Evolutionary conservation across 108 stramenopile species (phyloP).

Genomic region (Cyclostephanos tholiformis): DNA sequence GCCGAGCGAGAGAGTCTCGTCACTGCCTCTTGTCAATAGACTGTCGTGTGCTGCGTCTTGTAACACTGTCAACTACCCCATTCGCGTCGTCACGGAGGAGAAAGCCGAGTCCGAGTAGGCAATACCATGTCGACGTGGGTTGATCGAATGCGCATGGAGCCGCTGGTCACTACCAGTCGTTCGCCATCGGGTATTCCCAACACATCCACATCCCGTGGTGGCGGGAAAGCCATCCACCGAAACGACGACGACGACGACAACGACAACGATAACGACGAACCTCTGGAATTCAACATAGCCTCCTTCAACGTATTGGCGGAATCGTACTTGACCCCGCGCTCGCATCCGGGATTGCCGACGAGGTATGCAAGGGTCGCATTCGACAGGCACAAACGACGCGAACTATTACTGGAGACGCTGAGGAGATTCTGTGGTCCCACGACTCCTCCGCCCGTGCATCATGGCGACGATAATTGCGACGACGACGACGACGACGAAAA

Average conservation of each 20-base stretch:
- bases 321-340: constrained; percentile 66
- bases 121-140: constrained; percentile 19
- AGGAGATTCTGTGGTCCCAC: constrained; percentile 26
- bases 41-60: too few species aligned
- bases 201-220: neutral
- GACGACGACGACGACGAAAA: constrained; percentile 3
- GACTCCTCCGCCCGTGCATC: neutral
- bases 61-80: too few species aligned
- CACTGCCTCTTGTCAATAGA: too few species aligned
- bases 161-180: neutral
- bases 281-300: constrained; percentile 50
- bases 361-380: constrained; percentile 64
- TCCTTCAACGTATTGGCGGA: constrained; percentile 86
- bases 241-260: constrained; percentile 2
- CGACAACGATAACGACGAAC: neutral
- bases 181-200: neutral
- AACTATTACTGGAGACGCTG: constrained; percentile 55
- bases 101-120: too few species aligned
- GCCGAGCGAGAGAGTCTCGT: too few species aligned
- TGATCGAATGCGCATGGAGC: constrained; percentile 34
- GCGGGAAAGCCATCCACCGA: neutral
- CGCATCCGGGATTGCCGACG: constrained; percentile 65
- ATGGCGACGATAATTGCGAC: neutral
- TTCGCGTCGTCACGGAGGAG: too few species aligned
- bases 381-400: constrained; percentile 47